Percentiles rank a stretch among this genome's conserved stretches.
These are phyloP conservation scores for Trypanosoma brucei DNA, from an alignment of 208 protist species.

Conservation along the genomic window DNA sequence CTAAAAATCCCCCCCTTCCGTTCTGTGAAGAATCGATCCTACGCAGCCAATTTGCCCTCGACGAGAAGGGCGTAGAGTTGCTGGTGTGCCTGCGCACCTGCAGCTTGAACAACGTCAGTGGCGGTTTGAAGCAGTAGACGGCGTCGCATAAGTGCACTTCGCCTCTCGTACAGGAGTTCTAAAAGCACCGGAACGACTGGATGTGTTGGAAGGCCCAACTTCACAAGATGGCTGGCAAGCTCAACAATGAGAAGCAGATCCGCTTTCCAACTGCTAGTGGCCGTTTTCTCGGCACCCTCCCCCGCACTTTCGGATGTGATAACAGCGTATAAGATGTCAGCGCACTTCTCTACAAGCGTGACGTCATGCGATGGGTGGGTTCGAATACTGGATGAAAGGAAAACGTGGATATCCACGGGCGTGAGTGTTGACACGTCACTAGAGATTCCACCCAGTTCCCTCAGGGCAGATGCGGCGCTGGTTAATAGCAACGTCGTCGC, in stretches of 20 bases:
- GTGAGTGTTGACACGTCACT: neutral
- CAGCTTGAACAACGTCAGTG: slow-evolving; percentile 34
- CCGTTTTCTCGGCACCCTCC: neutral
- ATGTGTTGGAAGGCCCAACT: slow-evolving; percentile 18
- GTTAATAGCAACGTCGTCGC: slow-evolving; percentile 13
- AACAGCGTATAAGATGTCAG: slow-evolving; percentile 7
- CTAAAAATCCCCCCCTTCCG: neutral
- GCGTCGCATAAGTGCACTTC: slow-evolving; percentile 51
- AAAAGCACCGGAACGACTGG: slow-evolving; percentile 41
- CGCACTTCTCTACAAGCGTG: slow-evolving; percentile 10
- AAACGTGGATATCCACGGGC: slow-evolving; percentile 12
- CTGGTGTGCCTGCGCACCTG: slow-evolving; percentile 35
- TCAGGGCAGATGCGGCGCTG: neutral
- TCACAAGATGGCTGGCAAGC: slow-evolving; percentile 18
- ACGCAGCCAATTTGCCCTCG: slow-evolving; percentile 23
- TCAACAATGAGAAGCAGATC: slow-evolving; percentile 20
- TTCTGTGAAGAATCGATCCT: slow-evolving; percentile 8
- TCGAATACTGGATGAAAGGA: slow-evolving; percentile 15
- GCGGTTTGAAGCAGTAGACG: slow-evolving; percentile 43
- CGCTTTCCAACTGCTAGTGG: slow-evolving; percentile 7
- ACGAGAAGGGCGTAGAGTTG: slow-evolving; percentile 30
- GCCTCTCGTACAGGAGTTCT: slow-evolving; percentile 43
- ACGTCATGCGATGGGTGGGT: neutral
- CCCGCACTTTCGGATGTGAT: neutral
- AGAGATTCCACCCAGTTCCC: neutral